Evolutionary conservation across 2,329 filamentous ascomycete species (phyloP), one percentile per base, ranked within the genome.

Genomic region (Grosmannia penicillata): DNA sequence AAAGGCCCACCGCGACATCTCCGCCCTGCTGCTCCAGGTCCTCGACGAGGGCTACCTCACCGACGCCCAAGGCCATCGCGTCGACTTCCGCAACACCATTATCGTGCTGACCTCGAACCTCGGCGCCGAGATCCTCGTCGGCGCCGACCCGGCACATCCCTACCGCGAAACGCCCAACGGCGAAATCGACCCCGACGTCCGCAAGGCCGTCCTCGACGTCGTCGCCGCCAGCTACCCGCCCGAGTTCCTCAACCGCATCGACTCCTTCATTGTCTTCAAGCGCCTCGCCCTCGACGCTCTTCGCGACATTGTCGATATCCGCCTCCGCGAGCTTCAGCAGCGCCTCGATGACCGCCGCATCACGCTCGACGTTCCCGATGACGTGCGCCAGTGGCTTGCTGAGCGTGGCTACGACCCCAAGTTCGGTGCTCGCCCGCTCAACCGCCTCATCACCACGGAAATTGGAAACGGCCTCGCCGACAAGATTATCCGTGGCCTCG

Each of bases 261-360:
- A 96, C 58, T 89, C 93, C 44, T 95, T 96, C 62, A 95, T 96
- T 56, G 65, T 96, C 53, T 96, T 96, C 68, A 89, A 87, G 60
- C 75, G 89, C 8, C 71, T 96, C 3, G 83, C 84, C 1, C 70
- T 70, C 23, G 65, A 69, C 15, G 87, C 89, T 14, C 70, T 96
- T 40, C 72, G 85, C 23, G 87, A 93, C 52, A 96, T 96, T 46
- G 86, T 95, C 35, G 85, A 96, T 52, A 95, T 96, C 46, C 75
- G 91, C 24, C 67, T 96, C 34, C 72, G 69, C 44, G 91, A 96
- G 60, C 66, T 96, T 8, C 87, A 95, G 57, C 62, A 63, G 37
- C 75, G 86, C 29, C 73, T 96, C 1, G 79, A 91, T 45, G 87
- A 95, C 51, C 75, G 85, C 36, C 75, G 91, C 39, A 94, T 96